Conservation (phyloP, 1,284 basidiomycete species). For the Anthracocystis setariae region DNA sequence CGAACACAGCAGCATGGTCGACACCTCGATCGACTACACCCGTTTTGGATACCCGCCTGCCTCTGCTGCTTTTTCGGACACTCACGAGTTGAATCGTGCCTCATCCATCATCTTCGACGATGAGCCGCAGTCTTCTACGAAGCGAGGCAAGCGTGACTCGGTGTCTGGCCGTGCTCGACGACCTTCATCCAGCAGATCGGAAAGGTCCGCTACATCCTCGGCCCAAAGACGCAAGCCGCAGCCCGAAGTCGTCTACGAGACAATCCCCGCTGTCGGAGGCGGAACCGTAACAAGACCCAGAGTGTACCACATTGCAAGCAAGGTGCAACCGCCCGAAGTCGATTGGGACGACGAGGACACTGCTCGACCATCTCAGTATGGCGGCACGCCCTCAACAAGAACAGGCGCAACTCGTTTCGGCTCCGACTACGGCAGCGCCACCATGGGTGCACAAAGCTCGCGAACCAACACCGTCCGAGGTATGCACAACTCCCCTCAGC, state of each 20-base stretch:
- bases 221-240: slow-evolving; percentile 17
- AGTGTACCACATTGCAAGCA: slow-evolving; percentile 78
- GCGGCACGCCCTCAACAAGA: slow-evolving; percentile 35
- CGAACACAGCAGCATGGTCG: slow-evolving; percentile 20
- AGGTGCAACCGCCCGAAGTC: slow-evolving; percentile 69
- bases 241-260: slow-evolving; percentile 71
- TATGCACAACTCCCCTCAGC: slow-evolving; percentile 31
- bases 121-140: slow-evolving; percentile 19
- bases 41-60: slow-evolving; percentile 57
- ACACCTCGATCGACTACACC: slow-evolving; percentile 50
- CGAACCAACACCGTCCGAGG: slow-evolving; percentile 42
- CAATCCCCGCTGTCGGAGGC: slow-evolving; percentile 80
- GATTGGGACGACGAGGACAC: slow-evolving; percentile 52
- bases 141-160: slow-evolving; percentile 27
- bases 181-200: slow-evolving; percentile 24
- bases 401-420: slow-evolving; percentile 45
- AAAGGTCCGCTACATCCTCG: slow-evolving; percentile 12
- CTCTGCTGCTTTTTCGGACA: slow-evolving; percentile 53
- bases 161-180: slow-evolving; percentile 20
- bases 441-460: slow-evolving; percentile 44
- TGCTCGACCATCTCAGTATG: slow-evolving; percentile 44
- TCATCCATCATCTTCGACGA: slow-evolving; percentile 54
- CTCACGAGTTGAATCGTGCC: slow-evolving; percentile 42
- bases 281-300: slow-evolving; percentile 79
- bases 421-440: slow-evolving; percentile 46